Evolutionary conservation across 345 rosid genomes (phyloP).

Genomic region (Brassica incana): DNA sequence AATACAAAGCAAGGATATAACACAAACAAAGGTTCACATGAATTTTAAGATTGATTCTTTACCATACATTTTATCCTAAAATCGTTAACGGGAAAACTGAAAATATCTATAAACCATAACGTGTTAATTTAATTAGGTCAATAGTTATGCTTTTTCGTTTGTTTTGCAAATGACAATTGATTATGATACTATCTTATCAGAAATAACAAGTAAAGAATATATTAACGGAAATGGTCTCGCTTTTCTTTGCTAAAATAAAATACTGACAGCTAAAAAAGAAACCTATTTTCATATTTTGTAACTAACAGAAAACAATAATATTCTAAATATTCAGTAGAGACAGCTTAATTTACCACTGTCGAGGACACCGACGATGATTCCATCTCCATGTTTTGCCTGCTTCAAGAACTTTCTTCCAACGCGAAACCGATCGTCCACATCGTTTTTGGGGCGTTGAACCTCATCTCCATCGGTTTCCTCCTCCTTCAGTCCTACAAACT

Average conservation of each 20-base stretch:
- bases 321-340: conserved; percentile 11
- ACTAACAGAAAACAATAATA: conserved; percentile 15
- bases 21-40: conserved; percentile 20
- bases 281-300: background rate
- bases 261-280: background rate
- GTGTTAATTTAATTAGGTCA: background rate
- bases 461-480: conserved; percentile 31
- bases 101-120: background rate
- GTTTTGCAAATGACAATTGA: background rate
- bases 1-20: conserved; percentile 3
- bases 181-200: background rate
- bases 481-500: conserved; percentile 65
- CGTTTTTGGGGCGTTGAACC: background rate
- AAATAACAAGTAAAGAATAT: background rate
- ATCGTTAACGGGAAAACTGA: background rate
- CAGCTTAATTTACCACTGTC: conserved; percentile 65
- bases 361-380: conserved; percentile 66
- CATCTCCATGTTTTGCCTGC: conserved; percentile 64
- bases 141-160: background rate
- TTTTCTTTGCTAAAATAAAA: background rate
- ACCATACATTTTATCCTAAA: background rate
- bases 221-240: background rate
- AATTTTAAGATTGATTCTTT: conserved; percentile 1
- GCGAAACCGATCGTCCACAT: conserved; percentile 36
- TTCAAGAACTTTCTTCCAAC: conserved; percentile 39